A percentile compares a stretch with the other conserved stretches of the same genome.
These are phyloP conservation scores for Tylopilus vinaceipallidus DNA, from an alignment of 768 basidiomycete genomes.

Conservation along the genomic window DNA sequence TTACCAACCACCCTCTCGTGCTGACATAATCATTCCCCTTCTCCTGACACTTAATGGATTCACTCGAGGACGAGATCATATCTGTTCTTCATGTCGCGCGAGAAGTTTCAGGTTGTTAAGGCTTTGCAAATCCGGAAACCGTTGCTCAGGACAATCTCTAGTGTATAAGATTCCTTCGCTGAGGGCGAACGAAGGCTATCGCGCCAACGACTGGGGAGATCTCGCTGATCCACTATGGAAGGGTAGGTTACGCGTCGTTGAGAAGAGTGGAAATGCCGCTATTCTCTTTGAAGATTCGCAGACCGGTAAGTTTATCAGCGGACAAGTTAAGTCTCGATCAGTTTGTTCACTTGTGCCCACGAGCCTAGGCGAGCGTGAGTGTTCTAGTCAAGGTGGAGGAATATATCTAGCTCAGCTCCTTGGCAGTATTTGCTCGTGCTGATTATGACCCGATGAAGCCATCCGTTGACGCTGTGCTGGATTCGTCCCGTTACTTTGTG, in stretches of 20 bases:
- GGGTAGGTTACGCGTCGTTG: constrained; percentile 82
- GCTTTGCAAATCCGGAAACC: constrained; percentile 9
- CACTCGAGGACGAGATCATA: constrained; percentile 76
- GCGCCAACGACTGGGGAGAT: constrained; percentile 92
- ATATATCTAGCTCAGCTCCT: constrained; percentile 5
- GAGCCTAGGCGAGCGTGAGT: constrained; percentile 64
- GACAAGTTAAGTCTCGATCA: neutral
- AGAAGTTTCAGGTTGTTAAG: constrained; percentile 76
- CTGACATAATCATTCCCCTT: constrained; percentile 24
- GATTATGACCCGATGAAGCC: constrained; percentile 77
- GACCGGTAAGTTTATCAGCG: constrained; percentile 54
- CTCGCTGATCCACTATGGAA: constrained; percentile 85
- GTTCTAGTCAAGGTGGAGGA: constrained; percentile 11
- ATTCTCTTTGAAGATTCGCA: constrained; percentile 79
- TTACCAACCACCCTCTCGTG: too few species aligned
- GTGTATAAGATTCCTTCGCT: constrained; percentile 92
- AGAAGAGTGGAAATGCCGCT: constrained; percentile 64
- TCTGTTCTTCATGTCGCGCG: constrained; percentile 88
- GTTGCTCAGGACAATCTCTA: constrained; percentile 34
- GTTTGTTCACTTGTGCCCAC: constrained; percentile 6
- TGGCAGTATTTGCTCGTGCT: constrained; percentile 81
- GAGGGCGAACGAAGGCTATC: constrained; percentile 84
- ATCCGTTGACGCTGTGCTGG: constrained; percentile 91
- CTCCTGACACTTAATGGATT: constrained; percentile 41
- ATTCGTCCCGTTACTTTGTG: constrained; percentile 95